phyloP scores from a whole-genome alignment of 768 basidiomycete species.

The Boletus tylopilopsis region DNA sequence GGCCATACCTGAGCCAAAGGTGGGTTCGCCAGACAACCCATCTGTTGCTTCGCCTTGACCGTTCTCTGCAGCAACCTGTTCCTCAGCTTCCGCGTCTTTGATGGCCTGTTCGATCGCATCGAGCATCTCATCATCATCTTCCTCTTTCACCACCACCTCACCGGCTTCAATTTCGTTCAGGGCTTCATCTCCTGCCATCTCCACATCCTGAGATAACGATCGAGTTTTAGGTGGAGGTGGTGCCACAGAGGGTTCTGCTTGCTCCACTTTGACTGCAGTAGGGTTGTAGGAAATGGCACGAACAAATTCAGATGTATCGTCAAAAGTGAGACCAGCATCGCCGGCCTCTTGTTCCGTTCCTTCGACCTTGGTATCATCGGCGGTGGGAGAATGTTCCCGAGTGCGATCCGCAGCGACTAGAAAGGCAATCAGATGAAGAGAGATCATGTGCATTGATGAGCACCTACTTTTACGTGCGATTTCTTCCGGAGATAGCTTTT shows the following conservation, averaged over 20 bases:
- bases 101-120: slow-evolving; percentile 72
- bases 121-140: slow-evolving; percentile 76
- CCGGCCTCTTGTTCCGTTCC: slow-evolving; percentile 40
- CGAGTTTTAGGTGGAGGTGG: slow-evolving; percentile 29
- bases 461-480: slow-evolving; percentile 69
- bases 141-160: slow-evolving; percentile 75
- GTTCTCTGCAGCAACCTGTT: slow-evolving; percentile 34
- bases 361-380: slow-evolving; percentile 42
- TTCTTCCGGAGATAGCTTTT: slow-evolving; percentile 79
- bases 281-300: slow-evolving; percentile 74
- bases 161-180: slow-evolving; percentile 80
- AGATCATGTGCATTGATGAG: neutral
- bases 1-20: slow-evolving; percentile 80
- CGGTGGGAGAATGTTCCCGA: slow-evolving; percentile 44
- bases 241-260: slow-evolving; percentile 31
- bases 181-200: slow-evolving; percentile 59
- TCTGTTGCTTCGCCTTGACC: slow-evolving; percentile 32
- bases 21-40: slow-evolving; percentile 76
- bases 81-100: slow-evolving; percentile 58
- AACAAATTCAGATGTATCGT: slow-evolving; percentile 97
- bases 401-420: slow-evolving; percentile 64
- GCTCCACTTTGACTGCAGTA: slow-evolving; percentile 48
- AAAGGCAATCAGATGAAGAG: slow-evolving; percentile 3
- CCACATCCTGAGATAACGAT: slow-evolving; percentile 49
- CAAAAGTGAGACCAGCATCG: slow-evolving; percentile 69